phyloP scores from a whole-genome alignment of 768 basidiomycete genomes.

The Termitomyces sp. region DNA sequence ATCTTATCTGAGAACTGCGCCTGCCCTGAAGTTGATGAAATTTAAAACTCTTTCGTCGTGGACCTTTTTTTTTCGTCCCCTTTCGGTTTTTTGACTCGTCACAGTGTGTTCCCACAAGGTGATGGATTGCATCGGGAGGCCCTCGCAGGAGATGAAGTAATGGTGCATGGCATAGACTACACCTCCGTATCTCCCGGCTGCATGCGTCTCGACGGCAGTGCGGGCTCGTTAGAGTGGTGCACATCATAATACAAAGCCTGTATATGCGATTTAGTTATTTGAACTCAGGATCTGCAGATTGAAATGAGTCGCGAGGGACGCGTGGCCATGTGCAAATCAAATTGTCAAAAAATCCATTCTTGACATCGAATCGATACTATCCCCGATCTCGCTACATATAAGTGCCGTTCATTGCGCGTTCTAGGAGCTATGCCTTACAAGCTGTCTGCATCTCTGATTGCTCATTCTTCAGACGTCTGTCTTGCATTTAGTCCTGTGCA shows the following conservation, averaged over 20 bases:
- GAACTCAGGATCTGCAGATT: neutral
- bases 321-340: conserved; percentile 1
- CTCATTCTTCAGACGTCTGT: conserved; percentile 74
- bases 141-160: conserved; percentile 90
- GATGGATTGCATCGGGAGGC: conserved; percentile 41
- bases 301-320: neutral
- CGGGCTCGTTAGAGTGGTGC: conserved; percentile 85
- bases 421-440: conserved; percentile 56
- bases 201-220: conserved; percentile 39
- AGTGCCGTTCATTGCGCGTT: conserved; percentile 1
- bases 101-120: conserved; percentile 29
- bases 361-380: conserved; percentile 21
- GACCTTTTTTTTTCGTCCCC: conserved; percentile 28
- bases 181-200: conserved; percentile 85
- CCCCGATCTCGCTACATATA: too few relatives aligned
- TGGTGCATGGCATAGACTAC: conserved; percentile 84
- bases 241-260: conserved; percentile 39
- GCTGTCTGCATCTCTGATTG: conserved; percentile 65
- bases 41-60: neutral
- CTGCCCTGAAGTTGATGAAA: conserved; percentile 18
- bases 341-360: conserved; percentile 14
- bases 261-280: too few relatives aligned
- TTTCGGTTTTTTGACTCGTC: conserved; percentile 35
- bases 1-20: conserved; percentile 5
- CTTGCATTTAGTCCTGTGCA: conserved; percentile 7